Evolutionary conservation across 192 early-diverging fungal genomes (phyloP), one percentile per base, ranked within the genome.

Genomic region (Linnemannia elongata): DNA sequence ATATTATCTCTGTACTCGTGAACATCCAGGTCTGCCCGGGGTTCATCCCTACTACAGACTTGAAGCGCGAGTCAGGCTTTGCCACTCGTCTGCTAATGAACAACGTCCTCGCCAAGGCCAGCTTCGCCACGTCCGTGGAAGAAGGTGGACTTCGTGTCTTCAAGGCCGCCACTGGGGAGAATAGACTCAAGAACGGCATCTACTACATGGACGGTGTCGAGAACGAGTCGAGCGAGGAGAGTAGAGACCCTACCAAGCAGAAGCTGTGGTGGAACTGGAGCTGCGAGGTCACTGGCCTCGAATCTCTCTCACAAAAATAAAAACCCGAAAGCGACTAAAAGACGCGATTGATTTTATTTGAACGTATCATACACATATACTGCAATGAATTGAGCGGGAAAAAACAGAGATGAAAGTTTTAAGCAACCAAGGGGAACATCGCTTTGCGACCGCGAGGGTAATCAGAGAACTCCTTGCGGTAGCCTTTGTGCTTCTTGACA

Each of bases 401-500:
- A 57, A 57, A 57, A 24, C 52, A 24, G n/a, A n/a, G 13, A 18
- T 57, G 55, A 30, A 27, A 33, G 10, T 0, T 2, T 89, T 91
- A 94, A 69, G 90, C 84, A 44, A 96, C 69, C 78, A 95, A 93
- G 35, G 96, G 95, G 85, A 97, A 89, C 87, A 97, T 91, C 55
- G 94, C 91, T 86, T 94, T 96, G 84, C 98, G 93, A 73, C 93
- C 93, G 81, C 93, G 93, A 63, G 98, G 98, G 78, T 98, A 99
- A 81, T 95, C 93, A 9, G 93, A 91, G 91, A 99, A 99, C 88
- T 99, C 98, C 81, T 95, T 95, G 78, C 89, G 91, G 88, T 99
- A 99, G 69, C 92, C 91, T 79, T 93, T 93, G 91, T 98, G 97
- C 92, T 99, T 99, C 93, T 99, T 99, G 83, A 97, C 79, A 6